Conservation (phyloP, 176 grass and related monocot species). For the Pontederia crassipes region DNA sequence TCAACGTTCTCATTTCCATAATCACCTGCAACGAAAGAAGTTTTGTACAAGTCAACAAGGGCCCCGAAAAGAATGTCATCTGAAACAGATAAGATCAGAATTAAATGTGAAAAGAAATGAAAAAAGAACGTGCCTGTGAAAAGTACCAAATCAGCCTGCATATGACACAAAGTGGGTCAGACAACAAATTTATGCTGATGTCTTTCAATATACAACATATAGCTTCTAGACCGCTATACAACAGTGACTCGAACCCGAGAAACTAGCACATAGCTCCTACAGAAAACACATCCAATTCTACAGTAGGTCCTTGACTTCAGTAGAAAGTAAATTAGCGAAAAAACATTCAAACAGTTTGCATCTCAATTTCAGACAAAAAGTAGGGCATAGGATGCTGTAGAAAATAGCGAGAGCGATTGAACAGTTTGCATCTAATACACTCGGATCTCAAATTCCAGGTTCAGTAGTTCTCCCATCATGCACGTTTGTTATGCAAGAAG, state of each 20-base stretch:
- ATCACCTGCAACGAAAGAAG: constrained; percentile 47
- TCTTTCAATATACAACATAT: constrained; percentile 17
- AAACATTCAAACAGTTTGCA: no score
- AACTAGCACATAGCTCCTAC: no score
- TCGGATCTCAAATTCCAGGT: no score
- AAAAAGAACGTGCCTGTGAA: constrained; percentile 56
- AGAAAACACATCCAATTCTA: no score
- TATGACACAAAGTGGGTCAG: constrained; percentile 35
- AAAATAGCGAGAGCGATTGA: no score
- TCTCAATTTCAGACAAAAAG: no score
- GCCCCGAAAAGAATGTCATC: not conserved
- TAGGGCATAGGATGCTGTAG: no score
- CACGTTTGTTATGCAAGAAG: not conserved
- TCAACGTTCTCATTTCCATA: constrained; percentile 90
- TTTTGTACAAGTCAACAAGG: not conserved
- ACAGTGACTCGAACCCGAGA: not conserved
- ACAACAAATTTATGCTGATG: constrained; percentile 5
- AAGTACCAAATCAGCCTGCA: constrained; percentile 90
- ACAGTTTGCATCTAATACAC: no score
- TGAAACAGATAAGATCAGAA: constrained; percentile 2
- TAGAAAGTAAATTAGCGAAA: no score
- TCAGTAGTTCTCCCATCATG: no score
- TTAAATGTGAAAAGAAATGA: not conserved
- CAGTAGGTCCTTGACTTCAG: no score
- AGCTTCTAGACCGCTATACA: not conserved